Conservation (phyloP, 768 basidiomycete species). For the button mushroom (Agaricus bisporus) region DNA sequence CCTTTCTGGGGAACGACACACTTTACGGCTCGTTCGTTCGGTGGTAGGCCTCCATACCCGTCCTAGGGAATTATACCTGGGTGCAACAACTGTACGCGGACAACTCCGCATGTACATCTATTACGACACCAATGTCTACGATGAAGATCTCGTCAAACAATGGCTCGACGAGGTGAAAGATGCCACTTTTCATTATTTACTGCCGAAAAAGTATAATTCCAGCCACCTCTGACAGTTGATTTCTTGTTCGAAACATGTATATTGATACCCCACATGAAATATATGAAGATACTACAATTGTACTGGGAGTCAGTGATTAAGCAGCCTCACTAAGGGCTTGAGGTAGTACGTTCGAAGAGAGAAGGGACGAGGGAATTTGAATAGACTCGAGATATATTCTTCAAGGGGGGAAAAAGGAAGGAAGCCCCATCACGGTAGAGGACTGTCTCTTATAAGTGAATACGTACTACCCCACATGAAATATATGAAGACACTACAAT, state of each 20-base stretch:
- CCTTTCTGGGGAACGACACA: conserved; percentile 11
- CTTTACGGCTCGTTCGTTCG: conserved; percentile 6
- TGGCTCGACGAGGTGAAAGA: conserved; percentile 41
- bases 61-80: conserved; percentile 43
- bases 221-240: conserved; percentile 2
- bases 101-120: conserved; percentile 29
- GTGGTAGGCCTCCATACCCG: conserved; percentile 30
- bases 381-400: no score
- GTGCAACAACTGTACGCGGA: conserved; percentile 27
- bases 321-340: no score
- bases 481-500: background rate
- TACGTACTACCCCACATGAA: background rate
- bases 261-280: background rate
- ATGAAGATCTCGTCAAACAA: conserved; percentile 32
- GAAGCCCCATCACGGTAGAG: no score
- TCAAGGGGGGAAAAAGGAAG: no score
- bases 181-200: conserved; percentile 27
- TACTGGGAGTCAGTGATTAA: background rate
- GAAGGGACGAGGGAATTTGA: no score
- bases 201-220: conserved; percentile 1
- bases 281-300: background rate
- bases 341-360: no score
- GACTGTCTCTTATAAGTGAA: no score
- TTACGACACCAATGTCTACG: conserved; percentile 43
- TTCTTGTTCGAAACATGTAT: background rate